These are phyloP conservation scores for Ciborinia camelliae DNA, from an alignment of 2,329 filamentous ascomycete species.

Conservation along the genomic window DNA sequence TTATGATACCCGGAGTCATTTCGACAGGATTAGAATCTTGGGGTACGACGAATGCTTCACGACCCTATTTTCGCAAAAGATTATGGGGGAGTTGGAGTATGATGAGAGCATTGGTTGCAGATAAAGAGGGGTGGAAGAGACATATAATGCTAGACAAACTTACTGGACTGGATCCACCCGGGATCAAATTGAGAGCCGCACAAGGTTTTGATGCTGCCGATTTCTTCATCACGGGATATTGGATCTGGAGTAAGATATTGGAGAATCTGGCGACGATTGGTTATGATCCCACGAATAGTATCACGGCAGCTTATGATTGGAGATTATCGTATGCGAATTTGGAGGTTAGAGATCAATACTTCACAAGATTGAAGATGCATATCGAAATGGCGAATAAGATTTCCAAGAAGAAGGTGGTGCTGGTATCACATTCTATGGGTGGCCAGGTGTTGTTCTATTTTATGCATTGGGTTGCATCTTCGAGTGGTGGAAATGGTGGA, in stretches of 20 bases:
- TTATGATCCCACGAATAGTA: constrained; percentile 80
- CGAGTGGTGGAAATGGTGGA: constrained; percentile 76
- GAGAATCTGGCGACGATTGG: constrained; percentile 95
- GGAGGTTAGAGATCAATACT: constrained; percentile 89
- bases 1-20: constrained; percentile 98
- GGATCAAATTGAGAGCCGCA: constrained; percentile 82
- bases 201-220: constrained; percentile 98
- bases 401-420: constrained; percentile 72
- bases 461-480: constrained; percentile 72
- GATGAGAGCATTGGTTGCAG: constrained; percentile 91
- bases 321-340: constrained; percentile 85
- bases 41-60: constrained; percentile 81
- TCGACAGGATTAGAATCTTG: constrained; percentile 96
- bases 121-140: constrained; percentile 91
- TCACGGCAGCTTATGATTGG: constrained; percentile 81
- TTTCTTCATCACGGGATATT: constrained; percentile 89
- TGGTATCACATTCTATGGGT: constrained; percentile 96
- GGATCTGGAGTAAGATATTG: constrained; percentile 92
- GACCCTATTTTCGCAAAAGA: constrained; percentile 89
- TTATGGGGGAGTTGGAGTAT: constrained; percentile 99
- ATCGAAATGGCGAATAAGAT: constrained; percentile 80
- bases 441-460: constrained; percentile 89
- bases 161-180: constrained; percentile 86
- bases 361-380: constrained; percentile 82
- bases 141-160: constrained; percentile 95